These are phyloP conservation scores for Mycosphaerelloides madeirae DNA, from an alignment of 2,329 filamentous ascomycete genomes.

Conservation along the genomic window DNA sequence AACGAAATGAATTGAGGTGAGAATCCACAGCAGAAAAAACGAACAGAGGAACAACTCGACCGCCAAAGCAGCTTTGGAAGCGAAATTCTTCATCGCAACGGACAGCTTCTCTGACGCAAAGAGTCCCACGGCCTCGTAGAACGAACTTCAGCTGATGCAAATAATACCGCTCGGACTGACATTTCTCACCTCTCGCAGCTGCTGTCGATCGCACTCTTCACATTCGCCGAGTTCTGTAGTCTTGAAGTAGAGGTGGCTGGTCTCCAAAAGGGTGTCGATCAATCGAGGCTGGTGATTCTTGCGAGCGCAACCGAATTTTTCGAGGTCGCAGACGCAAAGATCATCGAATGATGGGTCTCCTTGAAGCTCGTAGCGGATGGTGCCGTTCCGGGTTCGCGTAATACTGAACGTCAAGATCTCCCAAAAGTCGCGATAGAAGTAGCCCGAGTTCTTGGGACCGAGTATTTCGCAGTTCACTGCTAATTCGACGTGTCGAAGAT, in stretches of 20 bases:
- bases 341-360: constrained; percentile 5
- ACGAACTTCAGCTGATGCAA: neutral
- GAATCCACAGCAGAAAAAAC: no score
- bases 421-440: constrained; percentile 5
- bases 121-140: neutral
- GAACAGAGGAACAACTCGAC: no score
- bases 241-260: constrained; percentile 1
- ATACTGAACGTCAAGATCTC: constrained; percentile 2
- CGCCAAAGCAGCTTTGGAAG: neutral
- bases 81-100: neutral
- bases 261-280: neutral
- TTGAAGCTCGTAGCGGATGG: neutral
- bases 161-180: neutral
- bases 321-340: constrained; percentile 2
- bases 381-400: no score
- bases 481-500: constrained; percentile 2
- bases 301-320: neutral
- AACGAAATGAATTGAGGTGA: no score
- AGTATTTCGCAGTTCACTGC: constrained; percentile 6
- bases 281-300: no score
- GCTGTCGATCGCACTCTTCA: neutral
- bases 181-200: constrained; percentile 1
- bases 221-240: constrained; percentile 4
- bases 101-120: neutral
- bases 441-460: neutral